Percentiles rank a stretch among this genome's conserved stretches.
phyloP scores from a whole-genome alignment of 768 basidiomycete genomes.

The Podaxis pistillaris region DNA sequence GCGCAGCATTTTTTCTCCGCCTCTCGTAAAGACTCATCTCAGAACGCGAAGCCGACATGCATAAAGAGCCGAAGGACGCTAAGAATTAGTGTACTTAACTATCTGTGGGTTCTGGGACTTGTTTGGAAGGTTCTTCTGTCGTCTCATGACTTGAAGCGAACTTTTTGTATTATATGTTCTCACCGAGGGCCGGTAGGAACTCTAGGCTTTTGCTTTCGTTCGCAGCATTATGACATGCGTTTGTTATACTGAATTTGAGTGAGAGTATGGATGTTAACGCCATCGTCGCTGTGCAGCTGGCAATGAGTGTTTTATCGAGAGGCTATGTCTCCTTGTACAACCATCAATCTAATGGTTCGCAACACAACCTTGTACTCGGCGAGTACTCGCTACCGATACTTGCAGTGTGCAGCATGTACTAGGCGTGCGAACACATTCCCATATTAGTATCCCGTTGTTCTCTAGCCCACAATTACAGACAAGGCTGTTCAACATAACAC shows the following conservation, averaged over 20 bases:
- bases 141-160: not conserved
- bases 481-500: not conserved
- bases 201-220: not conserved
- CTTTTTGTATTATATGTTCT: too few species aligned
- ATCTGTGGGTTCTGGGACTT: not conserved
- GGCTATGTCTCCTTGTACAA: not conserved
- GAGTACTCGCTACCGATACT: not conserved
- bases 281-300: too few species aligned
- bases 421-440: not conserved
- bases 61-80: slow-evolving; percentile 30
- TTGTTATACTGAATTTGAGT: too few species aligned
- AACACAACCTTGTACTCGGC: not conserved
- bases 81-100: not conserved
- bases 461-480: not conserved
- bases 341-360: not conserved
- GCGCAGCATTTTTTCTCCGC: slow-evolving; percentile 19
- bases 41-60: slow-evolving; percentile 35
- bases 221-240: not conserved
- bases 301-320: too few species aligned
- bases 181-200: not conserved
- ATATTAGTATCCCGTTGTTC: not conserved
- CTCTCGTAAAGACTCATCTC: slow-evolving; percentile 20
- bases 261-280: too few species aligned
- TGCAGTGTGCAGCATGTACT: not conserved
- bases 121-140: not conserved